Evolutionary conservation across 768 basidiomycete species (phyloP).

Genomic region (Gloeopeniophorella convolvens): DNA sequence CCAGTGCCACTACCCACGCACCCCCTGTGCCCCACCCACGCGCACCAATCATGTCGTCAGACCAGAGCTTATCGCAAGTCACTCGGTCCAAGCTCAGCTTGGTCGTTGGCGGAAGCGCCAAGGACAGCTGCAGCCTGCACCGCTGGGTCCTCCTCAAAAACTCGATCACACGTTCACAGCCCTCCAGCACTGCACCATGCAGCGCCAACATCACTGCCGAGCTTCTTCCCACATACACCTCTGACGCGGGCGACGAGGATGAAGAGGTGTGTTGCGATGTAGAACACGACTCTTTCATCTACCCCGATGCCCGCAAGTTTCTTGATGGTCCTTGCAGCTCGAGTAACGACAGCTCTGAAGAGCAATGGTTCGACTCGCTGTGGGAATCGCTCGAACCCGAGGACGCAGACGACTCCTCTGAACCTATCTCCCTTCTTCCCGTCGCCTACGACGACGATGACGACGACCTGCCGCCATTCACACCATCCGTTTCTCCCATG

Average conservation of each 20-base stretch:
- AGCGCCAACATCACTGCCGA: conserved; percentile 23
- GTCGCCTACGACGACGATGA: conserved; percentile 68
- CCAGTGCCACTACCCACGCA: conserved; percentile 1
- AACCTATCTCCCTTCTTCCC: conserved; percentile 41
- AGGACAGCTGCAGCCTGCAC: conserved; percentile 70
- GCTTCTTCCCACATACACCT: conserved; percentile 32
- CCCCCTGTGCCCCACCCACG: conserved; percentile 17
- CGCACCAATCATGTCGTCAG: conserved; percentile 41
- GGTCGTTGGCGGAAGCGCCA: conserved; percentile 44
- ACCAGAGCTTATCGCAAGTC: conserved; percentile 52
- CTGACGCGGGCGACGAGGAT: conserved; percentile 38
- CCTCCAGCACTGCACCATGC: conserved; percentile 31
- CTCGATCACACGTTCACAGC: conserved; percentile 55
- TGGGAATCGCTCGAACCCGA: conserved; percentile 67
- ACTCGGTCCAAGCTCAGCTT: conserved; percentile 49
- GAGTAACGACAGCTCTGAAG: conserved; percentile 50
- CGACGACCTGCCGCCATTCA: conserved; percentile 48
- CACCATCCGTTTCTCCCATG: conserved; percentile 62
- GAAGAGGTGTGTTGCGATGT: conserved; percentile 41
- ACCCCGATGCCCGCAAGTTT: conserved; percentile 66
- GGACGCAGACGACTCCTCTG: conserved; percentile 50
- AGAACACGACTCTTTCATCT: conserved; percentile 68
- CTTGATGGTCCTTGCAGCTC: conserved; percentile 30
- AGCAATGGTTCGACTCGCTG: conserved; percentile 77
- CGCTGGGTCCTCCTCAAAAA: conserved; percentile 89